Conservation (phyloP, 2,329 filamentous ascomycete species). For the Pseudogymnoascus sp. region DNA sequence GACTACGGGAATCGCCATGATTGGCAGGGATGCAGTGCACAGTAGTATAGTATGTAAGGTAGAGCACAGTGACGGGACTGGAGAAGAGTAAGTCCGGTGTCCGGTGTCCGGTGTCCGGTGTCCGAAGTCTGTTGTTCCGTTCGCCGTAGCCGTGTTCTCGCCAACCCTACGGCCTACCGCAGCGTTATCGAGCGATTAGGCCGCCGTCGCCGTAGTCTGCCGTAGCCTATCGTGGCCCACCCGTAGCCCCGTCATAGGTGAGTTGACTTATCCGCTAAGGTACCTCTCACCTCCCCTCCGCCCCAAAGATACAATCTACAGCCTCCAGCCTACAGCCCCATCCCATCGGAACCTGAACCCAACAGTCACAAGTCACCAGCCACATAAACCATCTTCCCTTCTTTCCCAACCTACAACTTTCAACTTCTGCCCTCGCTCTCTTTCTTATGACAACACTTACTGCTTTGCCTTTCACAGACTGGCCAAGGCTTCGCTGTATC, state of each 20-base stretch:
- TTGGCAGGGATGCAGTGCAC: background rate
- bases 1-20: constrained; percentile 3
- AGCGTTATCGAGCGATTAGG: background rate
- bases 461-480: background rate
- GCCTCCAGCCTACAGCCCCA: too few species aligned
- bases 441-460: background rate
- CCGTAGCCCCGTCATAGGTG: background rate
- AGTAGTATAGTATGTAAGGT: too few species aligned
- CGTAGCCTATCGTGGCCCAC: too few species aligned
- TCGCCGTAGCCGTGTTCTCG: background rate
- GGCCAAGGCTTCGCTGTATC: background rate
- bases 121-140: background rate
- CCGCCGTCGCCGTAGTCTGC: background rate
- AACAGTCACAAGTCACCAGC: background rate
- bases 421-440: background rate
- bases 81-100: background rate
- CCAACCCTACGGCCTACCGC: background rate
- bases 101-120: background rate
- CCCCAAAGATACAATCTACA: too few species aligned
- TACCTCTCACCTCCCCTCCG: background rate
- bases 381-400: background rate
- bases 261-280: background rate
- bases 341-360: background rate
- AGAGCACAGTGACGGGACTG: background rate
- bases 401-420: background rate